Conservation (phyloP, 2,329 filamentous ascomycete species). For the Cladophialophora immunda region DNA sequence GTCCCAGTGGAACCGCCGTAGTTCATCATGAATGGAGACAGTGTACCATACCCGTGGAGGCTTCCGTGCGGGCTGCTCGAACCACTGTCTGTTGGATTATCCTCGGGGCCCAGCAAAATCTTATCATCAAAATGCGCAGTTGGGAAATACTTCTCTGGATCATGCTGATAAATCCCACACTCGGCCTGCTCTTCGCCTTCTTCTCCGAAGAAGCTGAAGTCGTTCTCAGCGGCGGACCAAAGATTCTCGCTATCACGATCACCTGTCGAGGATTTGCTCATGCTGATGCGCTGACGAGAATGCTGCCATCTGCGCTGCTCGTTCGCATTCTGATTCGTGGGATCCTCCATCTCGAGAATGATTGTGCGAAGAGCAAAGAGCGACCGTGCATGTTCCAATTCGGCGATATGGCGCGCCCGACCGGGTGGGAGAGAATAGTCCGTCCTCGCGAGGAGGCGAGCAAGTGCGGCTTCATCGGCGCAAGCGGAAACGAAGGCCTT, state of each 20-base stretch:
- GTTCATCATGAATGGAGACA: slow-evolving; percentile 32
- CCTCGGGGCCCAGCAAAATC: slow-evolving; percentile 50
- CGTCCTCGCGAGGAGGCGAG: slow-evolving; percentile 61
- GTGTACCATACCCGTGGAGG: slow-evolving; percentile 22
- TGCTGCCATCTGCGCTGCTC: slow-evolving; percentile 48
- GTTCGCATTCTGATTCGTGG: slow-evolving; percentile 24
- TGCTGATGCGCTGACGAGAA: slow-evolving; percentile 56
- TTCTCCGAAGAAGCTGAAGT: slow-evolving; percentile 70
- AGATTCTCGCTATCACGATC: slow-evolving; percentile 67
- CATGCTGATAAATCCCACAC: slow-evolving; percentile 58
- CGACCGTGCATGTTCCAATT: slow-evolving; percentile 58
- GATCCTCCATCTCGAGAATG: slow-evolving; percentile 62
- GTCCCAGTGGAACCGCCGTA: slow-evolving; percentile 25
- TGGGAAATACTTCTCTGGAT: slow-evolving; percentile 55
- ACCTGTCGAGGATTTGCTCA: slow-evolving; percentile 64
- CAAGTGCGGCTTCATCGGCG: slow-evolving; percentile 63
- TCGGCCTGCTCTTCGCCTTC: slow-evolving; percentile 53
- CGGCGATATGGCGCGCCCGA: slow-evolving; percentile 57
- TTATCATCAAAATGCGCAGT: slow-evolving; percentile 56
- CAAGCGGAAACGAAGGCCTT: slow-evolving; percentile 65
- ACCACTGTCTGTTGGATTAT: slow-evolving; percentile 39
- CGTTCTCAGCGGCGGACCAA: slow-evolving; percentile 66
- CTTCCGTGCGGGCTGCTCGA: slow-evolving; percentile 32
- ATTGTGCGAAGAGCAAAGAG: slow-evolving; percentile 65
- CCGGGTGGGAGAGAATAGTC: slow-evolving; percentile 69